phyloP scores from a whole-genome alignment of 805 yeast genomes.

The Starmera pachycereana region DNA sequence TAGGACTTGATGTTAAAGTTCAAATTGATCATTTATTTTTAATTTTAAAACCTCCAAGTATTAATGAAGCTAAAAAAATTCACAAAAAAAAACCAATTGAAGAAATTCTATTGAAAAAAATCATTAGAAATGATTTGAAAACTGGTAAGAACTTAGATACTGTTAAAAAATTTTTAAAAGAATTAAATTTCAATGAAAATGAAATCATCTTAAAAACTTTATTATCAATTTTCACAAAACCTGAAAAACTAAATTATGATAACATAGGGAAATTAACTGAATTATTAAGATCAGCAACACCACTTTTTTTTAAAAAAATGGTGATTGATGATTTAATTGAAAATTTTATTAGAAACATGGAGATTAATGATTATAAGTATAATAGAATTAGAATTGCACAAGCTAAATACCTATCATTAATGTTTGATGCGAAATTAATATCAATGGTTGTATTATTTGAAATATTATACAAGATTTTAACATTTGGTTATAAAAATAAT shows the following conservation, averaged over 20 bases:
- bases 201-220: slow-evolving; percentile 23
- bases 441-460: slow-evolving; percentile 36
- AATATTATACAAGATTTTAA: slow-evolving; percentile 43
- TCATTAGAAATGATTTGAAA: slow-evolving; percentile 41
- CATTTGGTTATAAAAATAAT: slow-evolving; percentile 54
- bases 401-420: slow-evolving; percentile 46
- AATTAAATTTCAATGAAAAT: slow-evolving; percentile 35
- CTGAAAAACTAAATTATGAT: slow-evolving; percentile 53
- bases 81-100: slow-evolving; percentile 27
- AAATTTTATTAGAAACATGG: slow-evolving; percentile 54
- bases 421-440: slow-evolving; percentile 40
- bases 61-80: slow-evolving; percentile 21
- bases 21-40: slow-evolving; percentile 48
- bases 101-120: slow-evolving; percentile 35
- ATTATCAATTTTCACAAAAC: slow-evolving; percentile 38
- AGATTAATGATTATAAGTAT: slow-evolving; percentile 44
- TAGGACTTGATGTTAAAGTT: slow-evolving; percentile 45
- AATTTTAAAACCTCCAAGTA: slow-evolving; percentile 44
- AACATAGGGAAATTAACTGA: slow-evolving; percentile 40
- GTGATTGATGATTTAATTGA: slow-evolving; percentile 60
- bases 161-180: slow-evolving; percentile 28
- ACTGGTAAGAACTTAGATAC: slow-evolving; percentile 23
- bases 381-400: slow-evolving; percentile 56
- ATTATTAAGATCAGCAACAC: slow-evolving; percentile 29
- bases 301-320: slow-evolving; percentile 29